phyloP scores from a whole-genome alignment of 208 protist species.

The Angomonas ambiguus region DNA sequence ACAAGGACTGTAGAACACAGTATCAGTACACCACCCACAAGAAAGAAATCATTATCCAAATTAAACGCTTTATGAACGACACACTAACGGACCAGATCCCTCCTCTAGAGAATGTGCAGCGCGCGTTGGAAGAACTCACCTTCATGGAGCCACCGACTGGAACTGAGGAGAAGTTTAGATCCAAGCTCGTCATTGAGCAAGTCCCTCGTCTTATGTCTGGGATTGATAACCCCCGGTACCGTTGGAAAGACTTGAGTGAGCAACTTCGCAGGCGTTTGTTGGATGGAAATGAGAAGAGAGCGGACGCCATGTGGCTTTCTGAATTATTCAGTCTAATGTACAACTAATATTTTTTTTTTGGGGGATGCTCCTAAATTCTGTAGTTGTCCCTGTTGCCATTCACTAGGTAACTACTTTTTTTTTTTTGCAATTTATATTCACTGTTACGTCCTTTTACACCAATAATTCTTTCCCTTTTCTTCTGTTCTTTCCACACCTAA shows the following conservation, averaged over 20 bases:
- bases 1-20: slow-evolving; percentile 66
- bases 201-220: slow-evolving; percentile 72
- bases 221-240: slow-evolving; percentile 29
- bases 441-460: too few relatives aligned
- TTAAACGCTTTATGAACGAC: slow-evolving; percentile 77
- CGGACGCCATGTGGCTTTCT: slow-evolving; percentile 72
- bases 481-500: slow-evolving; percentile 1
- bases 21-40: slow-evolving; percentile 82
- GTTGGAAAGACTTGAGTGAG: slow-evolving; percentile 31
- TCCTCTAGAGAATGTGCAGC: slow-evolving; percentile 72
- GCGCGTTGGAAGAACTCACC: slow-evolving; percentile 86
- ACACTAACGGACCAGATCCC: slow-evolving; percentile 90
- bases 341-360: too few relatives aligned
- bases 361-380: too few relatives aligned
- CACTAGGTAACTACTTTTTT: not conserved
- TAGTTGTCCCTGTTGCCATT: too few relatives aligned
- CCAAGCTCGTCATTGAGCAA: slow-evolving; percentile 82
- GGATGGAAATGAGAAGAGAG: slow-evolving; percentile 38
- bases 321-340: slow-evolving; percentile 81
- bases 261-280: slow-evolving; percentile 32
- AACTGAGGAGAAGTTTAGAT: slow-evolving; percentile 87
- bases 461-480: slow-evolving; percentile 17
- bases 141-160: slow-evolving; percentile 84
- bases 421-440: not conserved
- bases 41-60: slow-evolving; percentile 73